Evolutionary conservation across 495 filamentous ascomycete genomes (phyloP), one percentile per base, ranked within the genome.

Genomic region (Paragyromitra xinjiangensis): DNA sequence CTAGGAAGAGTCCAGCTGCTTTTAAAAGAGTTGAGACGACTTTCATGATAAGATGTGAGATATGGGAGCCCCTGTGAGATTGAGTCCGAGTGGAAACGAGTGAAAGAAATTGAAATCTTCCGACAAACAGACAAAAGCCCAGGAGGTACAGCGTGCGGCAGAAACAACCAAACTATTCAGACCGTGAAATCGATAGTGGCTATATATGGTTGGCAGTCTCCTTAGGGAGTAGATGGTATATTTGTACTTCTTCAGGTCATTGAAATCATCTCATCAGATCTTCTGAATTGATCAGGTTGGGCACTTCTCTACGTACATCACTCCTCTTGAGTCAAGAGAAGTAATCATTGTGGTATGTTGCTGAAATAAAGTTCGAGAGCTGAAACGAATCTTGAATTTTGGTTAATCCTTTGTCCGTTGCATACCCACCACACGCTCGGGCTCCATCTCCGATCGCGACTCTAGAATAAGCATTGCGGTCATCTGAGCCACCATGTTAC

Each of bases 1-100:
- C 64, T 26, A 67, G 24, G 37, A 53, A 50, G 45, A 53, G 16
- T 1, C 24, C 64, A 53, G 64, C 12, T 22, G 64, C 44, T 26
- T 4, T 44, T 6, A 29, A 8, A 53, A 67, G 12, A 37, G 19
- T 22, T 2, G 24, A 53, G 9, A 19, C n/a, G 6, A 45, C 11
- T 19, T 37, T 67, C 64, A 67, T 67, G 3, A 37, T 39, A 4
- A 3, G 45, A 19, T 8, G 19, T 2, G 34, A 19, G 11, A 39
- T 2, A 29, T 1, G 5, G 24, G 29, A 53, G 7, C 3, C 19
- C 19, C 50, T 53, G 7, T 53, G n/a, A 7, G 19, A 22, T 53
- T 34, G 44, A 53, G 2, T 5, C 7, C 0, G 50, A 53, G 7
- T 53, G n/a, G 14, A 22, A 22, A n/a, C 3, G 7, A 1, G 16